Conservation (phyloP, 306 rosid species). For the Vigna reflexopilosa region DNA sequence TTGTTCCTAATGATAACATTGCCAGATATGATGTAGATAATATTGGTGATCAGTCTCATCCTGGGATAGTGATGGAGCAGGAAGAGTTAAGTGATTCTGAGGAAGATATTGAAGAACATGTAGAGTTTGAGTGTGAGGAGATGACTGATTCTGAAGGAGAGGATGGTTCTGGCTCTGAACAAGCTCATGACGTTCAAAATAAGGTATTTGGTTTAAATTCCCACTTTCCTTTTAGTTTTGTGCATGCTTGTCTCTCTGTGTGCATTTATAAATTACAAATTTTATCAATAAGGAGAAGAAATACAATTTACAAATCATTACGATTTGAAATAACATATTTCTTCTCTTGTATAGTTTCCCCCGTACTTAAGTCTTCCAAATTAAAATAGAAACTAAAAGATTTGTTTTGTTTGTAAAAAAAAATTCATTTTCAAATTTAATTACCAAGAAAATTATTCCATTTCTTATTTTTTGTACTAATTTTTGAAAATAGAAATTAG, state of each 20-base stretch:
- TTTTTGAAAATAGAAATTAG: background rate
- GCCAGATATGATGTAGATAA: slow-evolving; percentile 58
- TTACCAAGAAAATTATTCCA: background rate
- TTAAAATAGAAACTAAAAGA: slow-evolving; percentile 1
- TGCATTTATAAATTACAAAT: background rate
- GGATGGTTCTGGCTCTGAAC: slow-evolving; percentile 77
- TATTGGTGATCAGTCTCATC: slow-evolving; percentile 76
- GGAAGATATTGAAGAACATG: slow-evolving; percentile 91
- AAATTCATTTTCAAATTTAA: background rate
- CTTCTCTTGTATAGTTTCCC: slow-evolving; percentile 1
- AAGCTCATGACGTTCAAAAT: slow-evolving; percentile 55
- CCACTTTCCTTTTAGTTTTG: slow-evolving; percentile 24
- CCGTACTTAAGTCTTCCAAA: slow-evolving; percentile 27
- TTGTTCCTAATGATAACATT: slow-evolving; percentile 50
- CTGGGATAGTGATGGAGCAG: slow-evolving; percentile 91
- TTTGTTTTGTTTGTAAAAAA: background rate
- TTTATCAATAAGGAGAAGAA: slow-evolving; percentile 24
- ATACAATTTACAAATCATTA: slow-evolving; percentile 19
- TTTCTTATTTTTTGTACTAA: background rate
- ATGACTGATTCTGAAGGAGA: slow-evolving; percentile 98
- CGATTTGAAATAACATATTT: slow-evolving; percentile 18
- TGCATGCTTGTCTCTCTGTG: background rate
- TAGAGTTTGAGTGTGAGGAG: slow-evolving; percentile 95
- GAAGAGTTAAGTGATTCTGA: slow-evolving; percentile 94
- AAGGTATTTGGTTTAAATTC: slow-evolving; percentile 58